Percentiles rank a stretch among this genome's conserved stretches.
Conservation (phyloP, 75 land plant species). For the Ceratopteris richardii region DNA sequence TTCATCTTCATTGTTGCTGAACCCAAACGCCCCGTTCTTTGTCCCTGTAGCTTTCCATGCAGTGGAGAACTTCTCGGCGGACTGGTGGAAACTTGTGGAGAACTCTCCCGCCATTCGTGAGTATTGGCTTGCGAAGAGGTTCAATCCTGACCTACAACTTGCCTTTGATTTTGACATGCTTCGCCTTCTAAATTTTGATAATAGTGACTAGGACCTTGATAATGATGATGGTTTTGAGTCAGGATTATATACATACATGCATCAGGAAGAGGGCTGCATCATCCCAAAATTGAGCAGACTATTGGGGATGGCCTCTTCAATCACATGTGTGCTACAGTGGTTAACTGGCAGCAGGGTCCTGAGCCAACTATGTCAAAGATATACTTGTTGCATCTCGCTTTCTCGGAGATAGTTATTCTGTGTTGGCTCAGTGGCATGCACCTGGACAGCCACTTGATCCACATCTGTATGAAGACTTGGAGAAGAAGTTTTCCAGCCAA, state of each 20-base stretch:
- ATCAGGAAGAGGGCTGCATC: background rate
- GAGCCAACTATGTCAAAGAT: constrained; percentile 32
- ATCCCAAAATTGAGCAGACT: background rate
- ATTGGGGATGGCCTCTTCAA: too few species aligned
- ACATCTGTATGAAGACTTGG: constrained; percentile 41
- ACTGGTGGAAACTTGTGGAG: constrained; percentile 78
- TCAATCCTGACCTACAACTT: constrained; percentile 6
- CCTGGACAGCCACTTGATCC: constrained; percentile 40
- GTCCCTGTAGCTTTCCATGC: constrained; percentile 58
- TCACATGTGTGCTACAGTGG: too few species aligned
- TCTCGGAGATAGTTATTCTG: constrained; percentile 2
- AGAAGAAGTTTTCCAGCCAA: constrained; percentile 13
- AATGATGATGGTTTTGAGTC: constrained; percentile 2
- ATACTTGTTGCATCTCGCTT: constrained; percentile 51
- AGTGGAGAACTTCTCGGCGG: constrained; percentile 84
- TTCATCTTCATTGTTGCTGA: constrained; percentile 16
- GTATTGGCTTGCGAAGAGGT: constrained; percentile 59
- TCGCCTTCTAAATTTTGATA: background rate
- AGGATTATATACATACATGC: background rate
- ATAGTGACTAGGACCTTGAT: constrained; percentile 7
- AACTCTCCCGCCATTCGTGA: constrained; percentile 72
- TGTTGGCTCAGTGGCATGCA: constrained; percentile 22
- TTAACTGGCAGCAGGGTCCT: background rate
- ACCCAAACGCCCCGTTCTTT: constrained; percentile 80
- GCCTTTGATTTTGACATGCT: background rate